Evolutionary conservation across 2,329 filamentous ascomycete species (phyloP).

Genomic region (Trichophyton verrucosum): DNA sequence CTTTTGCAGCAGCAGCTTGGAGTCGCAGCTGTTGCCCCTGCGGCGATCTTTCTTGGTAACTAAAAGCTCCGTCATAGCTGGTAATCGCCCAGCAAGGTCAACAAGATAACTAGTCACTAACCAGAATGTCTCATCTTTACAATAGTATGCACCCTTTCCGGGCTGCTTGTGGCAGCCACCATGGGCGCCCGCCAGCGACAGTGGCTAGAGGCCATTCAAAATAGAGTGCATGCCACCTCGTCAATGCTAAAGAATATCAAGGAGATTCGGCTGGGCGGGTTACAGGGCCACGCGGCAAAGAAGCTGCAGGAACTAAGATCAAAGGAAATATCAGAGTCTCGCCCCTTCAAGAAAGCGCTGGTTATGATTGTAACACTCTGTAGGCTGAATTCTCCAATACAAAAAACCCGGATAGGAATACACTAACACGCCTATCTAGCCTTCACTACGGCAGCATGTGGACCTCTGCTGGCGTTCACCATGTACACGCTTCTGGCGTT

Average conservation of each 20-base stretch:
- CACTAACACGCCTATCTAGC: neutral
- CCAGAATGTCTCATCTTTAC: neutral
- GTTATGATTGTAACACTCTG: neutral
- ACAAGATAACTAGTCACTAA: neutral
- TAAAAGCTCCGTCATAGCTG: neutral
- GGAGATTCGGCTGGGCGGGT: neutral
- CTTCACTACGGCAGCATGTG: neutral
- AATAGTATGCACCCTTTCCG: neutral
- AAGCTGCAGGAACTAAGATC: neutral
- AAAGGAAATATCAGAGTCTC: neutral
- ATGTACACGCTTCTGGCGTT: neutral
- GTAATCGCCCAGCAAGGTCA: too few species aligned
- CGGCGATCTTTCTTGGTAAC: neutral
- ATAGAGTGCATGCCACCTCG: neutral
- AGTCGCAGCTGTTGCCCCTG: neutral
- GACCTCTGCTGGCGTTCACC: neutral
- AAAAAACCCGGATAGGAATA: too few species aligned
- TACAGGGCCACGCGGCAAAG: neutral
- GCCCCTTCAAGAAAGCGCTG: neutral
- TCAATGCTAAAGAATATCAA: neutral
- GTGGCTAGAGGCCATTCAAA: neutral
- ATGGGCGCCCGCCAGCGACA: neutral
- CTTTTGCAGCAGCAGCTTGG: conserved; percentile 5
- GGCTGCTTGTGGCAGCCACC: neutral
- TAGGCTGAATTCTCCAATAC: neutral